Evolutionary conservation across 2,329 filamentous ascomycete species (phyloP).

Genomic region (Pseudohalonectria lignicola): DNA sequence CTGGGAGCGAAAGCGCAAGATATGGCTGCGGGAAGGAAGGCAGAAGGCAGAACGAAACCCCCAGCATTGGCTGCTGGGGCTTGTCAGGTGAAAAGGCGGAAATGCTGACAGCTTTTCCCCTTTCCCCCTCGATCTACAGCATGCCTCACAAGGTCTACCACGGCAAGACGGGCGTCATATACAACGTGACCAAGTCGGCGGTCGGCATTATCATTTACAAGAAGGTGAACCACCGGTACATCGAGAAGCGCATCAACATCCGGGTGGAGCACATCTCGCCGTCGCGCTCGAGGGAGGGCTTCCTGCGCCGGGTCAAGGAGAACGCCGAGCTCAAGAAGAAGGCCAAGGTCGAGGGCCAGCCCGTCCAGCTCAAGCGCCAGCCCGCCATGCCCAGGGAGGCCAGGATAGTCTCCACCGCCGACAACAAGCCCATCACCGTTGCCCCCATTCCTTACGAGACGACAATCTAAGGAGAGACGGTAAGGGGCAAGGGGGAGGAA

Average conservation of each 20-base stretch:
- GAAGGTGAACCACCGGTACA: conserved; percentile 98
- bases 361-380: conserved; percentile 88
- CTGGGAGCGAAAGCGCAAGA: too few relatives aligned
- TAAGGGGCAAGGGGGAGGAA: conserved; percentile 2
- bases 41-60: too few relatives aligned
- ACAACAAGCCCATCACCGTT: conserved; percentile 14
- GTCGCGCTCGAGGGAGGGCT: conserved; percentile 93
- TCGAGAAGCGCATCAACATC: conserved; percentile 99
- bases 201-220: conserved; percentile 99
- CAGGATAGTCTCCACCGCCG: conserved; percentile 37
- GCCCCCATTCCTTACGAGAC: conserved; percentile 77
- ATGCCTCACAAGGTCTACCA: conserved; percentile 99
- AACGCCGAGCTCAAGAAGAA: conserved; percentile 89
- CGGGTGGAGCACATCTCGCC: conserved; percentile 93
- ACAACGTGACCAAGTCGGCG: conserved; percentile 98
- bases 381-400: conserved; percentile 70
- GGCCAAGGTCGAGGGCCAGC: conserved; percentile 81
- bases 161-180: conserved; percentile 96
- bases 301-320: conserved; percentile 90
- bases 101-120: too few relatives aligned
- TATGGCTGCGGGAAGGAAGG: too few relatives aligned
- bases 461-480: conserved; percentile 68
- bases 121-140: conserved; percentile 40
- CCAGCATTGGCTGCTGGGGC: too few relatives aligned
- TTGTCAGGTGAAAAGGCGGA: too few relatives aligned